Conservation (phyloP, 192 early-diverging fungal species). For the Podila epicladia region DNA sequence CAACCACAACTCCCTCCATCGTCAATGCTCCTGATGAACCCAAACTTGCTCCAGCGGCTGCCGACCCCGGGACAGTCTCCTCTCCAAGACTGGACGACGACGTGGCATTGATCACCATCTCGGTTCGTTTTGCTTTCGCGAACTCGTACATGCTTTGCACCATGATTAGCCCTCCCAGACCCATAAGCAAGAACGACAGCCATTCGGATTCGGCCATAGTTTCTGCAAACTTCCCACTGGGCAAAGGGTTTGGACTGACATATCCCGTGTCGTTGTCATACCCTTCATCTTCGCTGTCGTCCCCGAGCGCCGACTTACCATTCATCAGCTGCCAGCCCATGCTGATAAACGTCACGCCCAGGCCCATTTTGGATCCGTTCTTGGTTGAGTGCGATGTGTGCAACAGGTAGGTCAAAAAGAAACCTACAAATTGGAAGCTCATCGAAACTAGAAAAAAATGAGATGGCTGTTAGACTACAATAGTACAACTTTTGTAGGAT, state of each 20-base stretch:
- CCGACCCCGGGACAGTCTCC: background rate
- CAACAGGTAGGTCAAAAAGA: slow-evolving; percentile 91
- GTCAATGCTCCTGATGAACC: too few species aligned
- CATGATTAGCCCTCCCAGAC: slow-evolving; percentile 79
- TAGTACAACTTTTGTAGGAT: too few species aligned
- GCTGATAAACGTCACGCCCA: slow-evolving; percentile 86
- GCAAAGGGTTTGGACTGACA: slow-evolving; percentile 34
- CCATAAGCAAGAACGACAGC: slow-evolving; percentile 71
- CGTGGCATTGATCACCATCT: slow-evolving; percentile 66
- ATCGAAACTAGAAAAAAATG: slow-evolving; percentile 64
- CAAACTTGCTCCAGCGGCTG: background rate
- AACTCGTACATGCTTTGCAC: slow-evolving; percentile 78
- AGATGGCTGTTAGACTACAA: too few species aligned
- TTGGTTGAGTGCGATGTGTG: slow-evolving; percentile 91
- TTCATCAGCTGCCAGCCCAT: slow-evolving; percentile 77
- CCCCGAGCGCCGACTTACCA: slow-evolving; percentile 36
- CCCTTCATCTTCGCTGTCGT: slow-evolving; percentile 37
- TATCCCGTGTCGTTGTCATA: slow-evolving; percentile 33
- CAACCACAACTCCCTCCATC: too few species aligned
- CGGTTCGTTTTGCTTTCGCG: slow-evolving; percentile 73
- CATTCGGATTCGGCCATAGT: slow-evolving; percentile 33
- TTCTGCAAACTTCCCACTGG: background rate
- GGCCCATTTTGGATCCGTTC: slow-evolving; percentile 79
- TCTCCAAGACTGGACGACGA: background rate
- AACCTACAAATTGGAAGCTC: slow-evolving; percentile 85